Conservation (phyloP, 2,329 filamentous ascomycete genomes). For the Cladosporium oxysporum region DNA sequence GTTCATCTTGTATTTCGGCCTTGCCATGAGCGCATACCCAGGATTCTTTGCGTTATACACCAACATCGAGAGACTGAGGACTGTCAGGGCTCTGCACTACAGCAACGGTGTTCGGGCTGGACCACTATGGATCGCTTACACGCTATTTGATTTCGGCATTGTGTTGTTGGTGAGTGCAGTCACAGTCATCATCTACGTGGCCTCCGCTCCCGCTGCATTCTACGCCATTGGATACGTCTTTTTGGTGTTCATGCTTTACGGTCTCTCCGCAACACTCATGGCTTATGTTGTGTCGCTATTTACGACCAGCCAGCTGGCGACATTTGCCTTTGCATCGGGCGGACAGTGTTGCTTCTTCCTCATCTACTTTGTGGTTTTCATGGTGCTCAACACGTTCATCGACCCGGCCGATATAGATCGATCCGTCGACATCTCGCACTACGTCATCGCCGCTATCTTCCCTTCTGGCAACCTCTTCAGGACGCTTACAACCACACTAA, state of each 20-base stretch:
- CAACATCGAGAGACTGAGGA: slow-evolving; percentile 75
- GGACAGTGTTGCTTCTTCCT: slow-evolving; percentile 63
- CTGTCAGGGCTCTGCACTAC: slow-evolving; percentile 83
- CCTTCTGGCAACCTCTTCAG: slow-evolving; percentile 76
- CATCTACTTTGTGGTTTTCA: slow-evolving; percentile 50
- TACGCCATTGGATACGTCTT: slow-evolving; percentile 82
- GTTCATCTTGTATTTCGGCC: slow-evolving; percentile 76
- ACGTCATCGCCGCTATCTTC: slow-evolving; percentile 70
- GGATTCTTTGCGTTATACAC: slow-evolving; percentile 88
- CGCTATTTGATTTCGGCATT: slow-evolving; percentile 76
- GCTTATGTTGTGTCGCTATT: slow-evolving; percentile 82
- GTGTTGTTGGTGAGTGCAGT: slow-evolving; percentile 68
- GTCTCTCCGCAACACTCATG: slow-evolving; percentile 72
- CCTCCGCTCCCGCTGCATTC: slow-evolving; percentile 64
- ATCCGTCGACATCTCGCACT: slow-evolving; percentile 70
- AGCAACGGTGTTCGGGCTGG: slow-evolving; percentile 84
- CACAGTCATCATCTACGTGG: slow-evolving; percentile 68
- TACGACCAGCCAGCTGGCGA: slow-evolving; percentile 73
- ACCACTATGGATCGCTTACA: slow-evolving; percentile 83
- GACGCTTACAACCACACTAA: slow-evolving; percentile 74
- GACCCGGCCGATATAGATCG: slow-evolving; percentile 68
- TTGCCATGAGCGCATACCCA: slow-evolving; percentile 76
- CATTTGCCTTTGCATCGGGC: slow-evolving; percentile 80
- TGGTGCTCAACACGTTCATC: slow-evolving; percentile 65
- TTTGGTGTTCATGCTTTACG: slow-evolving; percentile 77